Percentiles rank a stretch among this genome's conserved stretches.
Conservation (phyloP, 805 yeast species). For the Barnettozyma californica region DNA sequence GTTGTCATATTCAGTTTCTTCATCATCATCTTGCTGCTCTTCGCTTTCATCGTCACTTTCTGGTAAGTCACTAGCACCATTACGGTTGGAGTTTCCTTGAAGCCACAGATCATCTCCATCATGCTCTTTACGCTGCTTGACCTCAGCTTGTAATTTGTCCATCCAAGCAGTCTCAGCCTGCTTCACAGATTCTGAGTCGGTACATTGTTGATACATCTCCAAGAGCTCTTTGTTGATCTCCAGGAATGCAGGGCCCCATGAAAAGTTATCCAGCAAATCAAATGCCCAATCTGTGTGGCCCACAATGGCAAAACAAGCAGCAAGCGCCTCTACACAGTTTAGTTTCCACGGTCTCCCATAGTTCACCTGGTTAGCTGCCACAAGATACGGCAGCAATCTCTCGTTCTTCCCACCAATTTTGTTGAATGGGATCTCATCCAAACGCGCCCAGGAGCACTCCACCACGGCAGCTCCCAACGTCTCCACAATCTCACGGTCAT, state of each 20-base stretch:
- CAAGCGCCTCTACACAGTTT: slow-evolving; percentile 95
- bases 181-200: slow-evolving; percentile 70
- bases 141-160: slow-evolving; percentile 60
- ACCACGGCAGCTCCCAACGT: slow-evolving; percentile 91
- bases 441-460: slow-evolving; percentile 96
- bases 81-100: slow-evolving; percentile 71
- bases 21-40: slow-evolving; percentile 13
- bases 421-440: slow-evolving; percentile 93
- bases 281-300: slow-evolving; percentile 90
- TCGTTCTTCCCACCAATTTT: slow-evolving; percentile 90
- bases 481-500: slow-evolving; percentile 74
- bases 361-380: slow-evolving; percentile 96
- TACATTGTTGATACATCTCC: slow-evolving; percentile 69
- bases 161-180: slow-evolving; percentile 75
- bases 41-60: slow-evolving; percentile 18
- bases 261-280: slow-evolving; percentile 66
- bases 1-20: slow-evolving; percentile 20
- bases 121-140: slow-evolving; percentile 51
- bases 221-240: slow-evolving; percentile 76
- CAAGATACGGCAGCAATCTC: slow-evolving; percentile 81
- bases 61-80: slow-evolving; percentile 19
- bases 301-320: slow-evolving; percentile 93
- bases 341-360: slow-evolving; percentile 94
- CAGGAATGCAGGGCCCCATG: slow-evolving; percentile 91
- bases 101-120: slow-evolving; percentile 65